These are phyloP conservation scores for Starmerella khaoyaiensis DNA, from an alignment of 805 yeast species.

Conservation along the genomic window DNA sequence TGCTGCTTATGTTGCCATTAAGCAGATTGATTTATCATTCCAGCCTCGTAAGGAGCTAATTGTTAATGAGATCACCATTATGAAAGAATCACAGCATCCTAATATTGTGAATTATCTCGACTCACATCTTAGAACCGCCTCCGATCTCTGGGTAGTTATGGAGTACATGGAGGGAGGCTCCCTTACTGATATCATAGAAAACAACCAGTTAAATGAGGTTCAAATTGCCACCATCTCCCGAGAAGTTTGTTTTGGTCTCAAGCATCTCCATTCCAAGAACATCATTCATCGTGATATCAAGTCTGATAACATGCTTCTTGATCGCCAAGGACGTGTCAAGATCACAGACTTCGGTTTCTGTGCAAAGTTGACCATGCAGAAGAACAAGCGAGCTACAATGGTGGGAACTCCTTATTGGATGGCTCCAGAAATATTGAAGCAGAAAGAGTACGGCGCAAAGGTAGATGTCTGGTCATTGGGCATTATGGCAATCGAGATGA, in stretches of 20 bases:
- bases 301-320: slow-evolving; percentile 83
- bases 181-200: slow-evolving; percentile 86
- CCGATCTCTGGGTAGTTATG: slow-evolving; percentile 96
- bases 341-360: slow-evolving; percentile 89
- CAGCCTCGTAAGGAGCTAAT: slow-evolving; percentile 93
- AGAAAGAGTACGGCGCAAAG: slow-evolving; percentile 68
- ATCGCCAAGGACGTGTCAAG: slow-evolving; percentile 72
- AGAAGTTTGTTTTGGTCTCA: slow-evolving; percentile 83
- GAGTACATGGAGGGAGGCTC: slow-evolving; percentile 99
- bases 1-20: slow-evolving; percentile 59
- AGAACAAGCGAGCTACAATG: slow-evolving; percentile 69
- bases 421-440: slow-evolving; percentile 79
- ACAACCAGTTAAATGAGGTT: slow-evolving; percentile 65
- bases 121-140: slow-evolving; percentile 50
- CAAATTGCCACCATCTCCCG: slow-evolving; percentile 86
- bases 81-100: slow-evolving; percentile 90
- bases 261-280: slow-evolving; percentile 80
- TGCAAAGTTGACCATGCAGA: slow-evolving; percentile 63
- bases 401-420: slow-evolving; percentile 85
- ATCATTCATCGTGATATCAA: slow-evolving; percentile 95
- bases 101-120: slow-evolving; percentile 92
- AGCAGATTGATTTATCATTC: slow-evolving; percentile 81
- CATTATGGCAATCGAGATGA: slow-evolving; percentile 78
- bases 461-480: slow-evolving; percentile 78
- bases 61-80: slow-evolving; percentile 88